A percentile compares a stretch with the other conserved stretches of the same genome.
phyloP scores from a whole-genome alignment of 768 basidiomycete genomes.

The Rossbeevera mucosa region DNA sequence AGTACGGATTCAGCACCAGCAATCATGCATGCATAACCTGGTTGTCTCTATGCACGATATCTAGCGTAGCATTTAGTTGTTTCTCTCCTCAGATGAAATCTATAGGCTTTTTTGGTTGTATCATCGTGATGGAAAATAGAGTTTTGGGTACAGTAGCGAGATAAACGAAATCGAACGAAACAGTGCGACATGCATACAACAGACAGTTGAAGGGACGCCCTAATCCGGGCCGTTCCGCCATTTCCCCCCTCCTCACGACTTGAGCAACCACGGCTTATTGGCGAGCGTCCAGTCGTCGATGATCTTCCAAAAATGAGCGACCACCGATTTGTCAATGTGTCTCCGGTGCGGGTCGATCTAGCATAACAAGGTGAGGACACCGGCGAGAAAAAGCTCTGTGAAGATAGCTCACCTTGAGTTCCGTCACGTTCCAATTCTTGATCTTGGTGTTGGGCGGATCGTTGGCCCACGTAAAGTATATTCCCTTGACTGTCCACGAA shows the following conservation, averaged over 20 bases:
- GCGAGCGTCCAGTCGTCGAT: conserved; percentile 80
- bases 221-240: no score
- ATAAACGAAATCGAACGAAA: background rate
- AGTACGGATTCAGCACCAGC: background rate
- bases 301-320: conserved; percentile 93
- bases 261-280: conserved; percentile 76
- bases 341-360: conserved; percentile 88
- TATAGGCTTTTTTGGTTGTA: conserved; percentile 3
- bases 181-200: background rate
- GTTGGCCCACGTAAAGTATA: conserved; percentile 93
- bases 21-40: background rate
- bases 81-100: conserved; percentile 4
- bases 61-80: background rate
- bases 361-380: background rate
- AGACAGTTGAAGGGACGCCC: background rate
- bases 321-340: conserved; percentile 91
- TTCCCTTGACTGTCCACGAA: conserved; percentile 74
- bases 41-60: background rate
- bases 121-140: background rate
- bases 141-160: conserved; percentile 3
- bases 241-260: conserved; percentile 25
- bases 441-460: conserved; percentile 86
- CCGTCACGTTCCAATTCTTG: conserved; percentile 96
- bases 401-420: conserved; percentile 62
- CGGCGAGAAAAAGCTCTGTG: background rate